These are phyloP conservation scores for Psilocybe subaeruginosa DNA, from an alignment of 768 basidiomycete species.

Conservation along the genomic window DNA sequence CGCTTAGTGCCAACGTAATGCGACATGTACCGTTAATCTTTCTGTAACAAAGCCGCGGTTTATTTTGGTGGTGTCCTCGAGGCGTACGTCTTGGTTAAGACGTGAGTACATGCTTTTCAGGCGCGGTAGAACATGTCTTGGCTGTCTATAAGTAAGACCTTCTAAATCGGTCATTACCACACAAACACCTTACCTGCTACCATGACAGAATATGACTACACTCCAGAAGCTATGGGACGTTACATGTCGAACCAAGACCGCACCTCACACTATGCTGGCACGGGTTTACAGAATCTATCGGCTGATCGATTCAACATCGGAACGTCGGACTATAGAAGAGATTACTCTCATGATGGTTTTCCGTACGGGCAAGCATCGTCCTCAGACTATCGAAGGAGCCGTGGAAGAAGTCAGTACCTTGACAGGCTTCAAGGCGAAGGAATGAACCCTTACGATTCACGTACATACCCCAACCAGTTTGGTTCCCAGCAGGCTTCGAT, in stretches of 20 bases:
- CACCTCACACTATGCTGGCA: slow-evolving; percentile 13
- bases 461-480: not conserved
- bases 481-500: not conserved
- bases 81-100: not conserved
- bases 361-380: not conserved
- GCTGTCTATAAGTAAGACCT: not conserved
- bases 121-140: not conserved
- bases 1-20: too few species aligned
- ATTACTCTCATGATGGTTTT: not conserved
- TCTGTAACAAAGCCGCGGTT: not conserved
- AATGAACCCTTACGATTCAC: not conserved
- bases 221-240: slow-evolving; percentile 14
- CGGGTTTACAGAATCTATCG: slow-evolving; percentile 7
- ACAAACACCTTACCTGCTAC: not conserved
- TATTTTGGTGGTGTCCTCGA: not conserved
- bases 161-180: not conserved
- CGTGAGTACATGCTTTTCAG: not conserved
- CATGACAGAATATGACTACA: slow-evolving; percentile 25
- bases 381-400: not conserved
- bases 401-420: not conserved
- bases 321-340: not conserved
- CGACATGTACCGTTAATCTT: too few species aligned
- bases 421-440: not conserved
- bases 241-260: slow-evolving; percentile 15
- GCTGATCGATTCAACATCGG: slow-evolving; percentile 6